phyloP scores from a whole-genome alignment of 306 rosid genomes.

The Fragaria iinumae region DNA sequence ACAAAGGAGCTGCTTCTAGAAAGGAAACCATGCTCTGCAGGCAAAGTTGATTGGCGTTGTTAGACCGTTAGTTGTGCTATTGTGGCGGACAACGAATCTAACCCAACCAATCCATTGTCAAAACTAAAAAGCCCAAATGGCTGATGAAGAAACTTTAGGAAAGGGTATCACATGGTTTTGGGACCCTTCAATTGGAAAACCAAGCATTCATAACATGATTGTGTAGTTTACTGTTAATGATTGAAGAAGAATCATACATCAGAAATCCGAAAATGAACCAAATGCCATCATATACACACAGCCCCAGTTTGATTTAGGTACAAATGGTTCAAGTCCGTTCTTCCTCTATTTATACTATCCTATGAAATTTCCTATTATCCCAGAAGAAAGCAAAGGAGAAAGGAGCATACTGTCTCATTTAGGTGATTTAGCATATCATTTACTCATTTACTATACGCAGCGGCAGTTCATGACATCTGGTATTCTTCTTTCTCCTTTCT shows the following conservation, averaged over 20 bases:
- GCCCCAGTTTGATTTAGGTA: not conserved
- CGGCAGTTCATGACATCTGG: not conserved
- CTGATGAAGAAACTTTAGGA: constrained; percentile 6
- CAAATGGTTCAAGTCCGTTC: not conserved
- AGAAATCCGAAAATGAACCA: not conserved
- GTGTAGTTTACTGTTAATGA: not conserved
- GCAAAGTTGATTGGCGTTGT: constrained; percentile 22
- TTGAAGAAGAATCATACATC: not conserved
- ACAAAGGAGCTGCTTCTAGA: constrained; percentile 32
- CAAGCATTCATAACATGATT: not conserved
- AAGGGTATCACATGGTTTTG: constrained; percentile 42
- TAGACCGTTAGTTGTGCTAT: not conserved
- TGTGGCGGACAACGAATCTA: constrained; percentile 39
- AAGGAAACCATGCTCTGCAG: constrained; percentile 30
- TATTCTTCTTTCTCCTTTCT: not conserved
- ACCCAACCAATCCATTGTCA: constrained; percentile 20
- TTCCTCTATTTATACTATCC: not conserved
- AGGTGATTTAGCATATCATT: not conserved
- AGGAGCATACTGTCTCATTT: not conserved
- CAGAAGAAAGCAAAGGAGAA: not conserved
- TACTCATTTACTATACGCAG: not conserved
- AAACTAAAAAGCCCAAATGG: constrained; percentile 3
- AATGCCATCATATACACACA: not conserved
- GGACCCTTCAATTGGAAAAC: constrained; percentile 29
- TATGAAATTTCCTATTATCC: not conserved